These are phyloP conservation scores for Geranium brycei DNA, from an alignment of 345 rosid species.

Conservation along the genomic window DNA sequence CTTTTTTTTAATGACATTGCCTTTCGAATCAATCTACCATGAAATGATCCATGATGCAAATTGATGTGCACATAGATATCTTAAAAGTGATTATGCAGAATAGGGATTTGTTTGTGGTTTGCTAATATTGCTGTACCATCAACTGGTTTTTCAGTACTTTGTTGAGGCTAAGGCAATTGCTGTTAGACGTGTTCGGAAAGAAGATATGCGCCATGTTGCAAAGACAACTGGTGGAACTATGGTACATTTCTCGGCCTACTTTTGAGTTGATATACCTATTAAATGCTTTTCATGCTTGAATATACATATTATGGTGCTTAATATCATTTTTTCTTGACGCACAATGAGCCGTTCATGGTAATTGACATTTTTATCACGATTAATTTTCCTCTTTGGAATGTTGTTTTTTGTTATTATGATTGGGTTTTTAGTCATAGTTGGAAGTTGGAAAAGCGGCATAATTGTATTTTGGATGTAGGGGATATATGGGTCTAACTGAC, in stretches of 20 bases:
- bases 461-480: too few species aligned
- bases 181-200: conserved; percentile 88
- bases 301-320: neutral
- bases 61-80: neutral
- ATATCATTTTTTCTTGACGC: too few species aligned
- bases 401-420: neutral
- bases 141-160: conserved; percentile 47
- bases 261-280: neutral
- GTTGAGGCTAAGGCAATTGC: conserved; percentile 98
- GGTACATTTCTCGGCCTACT: conserved; percentile 24
- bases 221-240: conserved; percentile 97
- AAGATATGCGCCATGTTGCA: conserved; percentile 96
- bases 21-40: too few species aligned
- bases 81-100: neutral
- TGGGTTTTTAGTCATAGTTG: neutral
- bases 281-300: neutral
- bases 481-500: too few species aligned
- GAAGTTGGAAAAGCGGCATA: too few species aligned
- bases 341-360: too few species aligned
- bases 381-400: neutral
- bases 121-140: neutral
- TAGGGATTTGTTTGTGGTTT: neutral
- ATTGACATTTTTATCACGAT: neutral
- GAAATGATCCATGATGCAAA: too few species aligned
- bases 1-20: too few species aligned